phyloP scores from a whole-genome alignment of 2,329 filamentous ascomycete genomes.

The Cladophialophora psammophila region DNA sequence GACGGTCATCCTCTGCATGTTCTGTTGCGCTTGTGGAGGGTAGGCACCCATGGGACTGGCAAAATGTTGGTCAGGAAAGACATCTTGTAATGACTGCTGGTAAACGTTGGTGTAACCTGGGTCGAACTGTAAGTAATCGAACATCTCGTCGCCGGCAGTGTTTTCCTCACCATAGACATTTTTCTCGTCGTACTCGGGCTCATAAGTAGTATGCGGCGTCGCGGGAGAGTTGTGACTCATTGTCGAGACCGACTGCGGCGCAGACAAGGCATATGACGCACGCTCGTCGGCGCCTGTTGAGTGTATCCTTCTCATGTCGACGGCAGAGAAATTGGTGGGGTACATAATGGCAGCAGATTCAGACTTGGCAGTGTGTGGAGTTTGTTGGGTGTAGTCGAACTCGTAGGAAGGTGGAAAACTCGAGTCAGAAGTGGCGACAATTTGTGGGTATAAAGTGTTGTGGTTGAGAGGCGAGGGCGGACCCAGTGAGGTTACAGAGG shows the following conservation, averaged over 20 bases:
- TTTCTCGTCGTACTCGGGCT: constrained; percentile 62
- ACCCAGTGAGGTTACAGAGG: constrained; percentile 54
- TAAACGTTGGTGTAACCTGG: constrained; percentile 54
- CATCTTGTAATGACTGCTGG: constrained; percentile 49
- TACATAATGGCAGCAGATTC: constrained; percentile 62
- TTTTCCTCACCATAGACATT: constrained; percentile 63
- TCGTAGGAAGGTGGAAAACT: constrained; percentile 52
- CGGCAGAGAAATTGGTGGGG: constrained; percentile 58
- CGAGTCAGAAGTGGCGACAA: constrained; percentile 55
- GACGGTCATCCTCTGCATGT: constrained; percentile 46
- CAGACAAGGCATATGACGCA: constrained; percentile 61
- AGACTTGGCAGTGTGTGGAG: constrained; percentile 50
- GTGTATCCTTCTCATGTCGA: constrained; percentile 68
- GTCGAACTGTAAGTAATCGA: constrained; percentile 72
- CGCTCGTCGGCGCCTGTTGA: constrained; percentile 57
- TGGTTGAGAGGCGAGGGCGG: constrained; percentile 51
- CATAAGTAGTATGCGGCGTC: constrained; percentile 64
- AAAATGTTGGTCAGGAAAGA: constrained; percentile 70
- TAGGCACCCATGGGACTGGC: constrained; percentile 46
- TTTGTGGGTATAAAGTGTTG: constrained; percentile 49
- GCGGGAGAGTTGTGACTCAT: constrained; percentile 67
- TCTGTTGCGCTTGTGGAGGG: constrained; percentile 46
- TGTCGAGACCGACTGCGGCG: constrained; percentile 66
- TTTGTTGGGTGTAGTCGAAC: constrained; percentile 46
- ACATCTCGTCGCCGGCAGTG: constrained; percentile 54